Base-by-base conservation (phyloP, 306 rosid species). In the Luffa aegyptiaca region DNA sequence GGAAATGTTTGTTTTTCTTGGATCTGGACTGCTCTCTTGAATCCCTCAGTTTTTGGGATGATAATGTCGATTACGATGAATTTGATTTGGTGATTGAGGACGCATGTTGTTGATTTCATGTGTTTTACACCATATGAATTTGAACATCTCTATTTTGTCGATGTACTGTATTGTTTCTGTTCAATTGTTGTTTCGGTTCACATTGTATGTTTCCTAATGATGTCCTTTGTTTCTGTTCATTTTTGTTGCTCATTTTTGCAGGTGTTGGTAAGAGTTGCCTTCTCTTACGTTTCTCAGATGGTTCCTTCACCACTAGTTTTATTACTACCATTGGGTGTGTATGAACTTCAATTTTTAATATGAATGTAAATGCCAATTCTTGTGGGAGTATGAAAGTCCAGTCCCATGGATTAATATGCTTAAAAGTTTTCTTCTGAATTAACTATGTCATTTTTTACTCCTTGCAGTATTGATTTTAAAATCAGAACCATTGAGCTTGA, bases 191-290 rank as follows among this genome's bases (percentile, higher is more conserved):
- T 41, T 41, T 10, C 35, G 59, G 44, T 73, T 14, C 42, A 8
- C 61, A 51, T 51, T 26, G 59, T 26, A 48, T 48, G 7, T 8
- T 18, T 7, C 20, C 44, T 21, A 46, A 66, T 1, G 49, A 37
- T 39, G n/a, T 8, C 17, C 13, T 66, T 39, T 37, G 48, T 37
- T 65, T 65, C 49, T 65, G 73, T 65, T 37, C 73, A 37, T 63
- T 48, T 14, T 31, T 78, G 72, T 46, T 82, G 6, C 73, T 80
- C 49, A 79, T 64, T 36, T 82, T 76, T 86, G 84, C 90, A 95
- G 98, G 98, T 80, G 98, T 95, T 78, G 98, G 98, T 80, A 95
- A 92, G 93, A 95, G 98, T 91, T 95, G 97, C 77, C 92, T 95
- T 79, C 98, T 92, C 85, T 87, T 95, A 83, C 97, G 98, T 58